Evolutionary conservation across 371 early-diverging fungal species (phyloP).

Genomic region (Haplosporangium sp.): DNA sequence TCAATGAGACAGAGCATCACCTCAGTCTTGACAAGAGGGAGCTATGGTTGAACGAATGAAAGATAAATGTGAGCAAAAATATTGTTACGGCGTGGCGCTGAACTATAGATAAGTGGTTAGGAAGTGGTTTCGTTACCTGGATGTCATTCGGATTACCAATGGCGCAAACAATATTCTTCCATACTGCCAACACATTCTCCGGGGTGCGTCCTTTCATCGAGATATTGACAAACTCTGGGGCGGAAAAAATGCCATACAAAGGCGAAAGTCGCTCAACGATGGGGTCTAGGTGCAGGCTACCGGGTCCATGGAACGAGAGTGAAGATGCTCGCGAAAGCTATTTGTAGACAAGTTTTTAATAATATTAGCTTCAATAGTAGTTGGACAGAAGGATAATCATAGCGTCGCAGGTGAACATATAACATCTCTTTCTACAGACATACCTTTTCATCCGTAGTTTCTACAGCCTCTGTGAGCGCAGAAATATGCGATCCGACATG

Average conservation of each 20-base stretch:
- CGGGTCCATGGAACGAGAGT: slow-evolving; percentile 49
- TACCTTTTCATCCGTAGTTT: slow-evolving; percentile 41
- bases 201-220: slow-evolving; percentile 31
- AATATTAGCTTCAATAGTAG: neutral
- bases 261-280: slow-evolving; percentile 52
- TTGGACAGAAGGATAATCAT: neutral
- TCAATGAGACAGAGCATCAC: slow-evolving; percentile 76
- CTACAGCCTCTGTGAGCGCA: slow-evolving; percentile 28
- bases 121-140: slow-evolving; percentile 18
- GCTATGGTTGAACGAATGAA: slow-evolving; percentile 29
- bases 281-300: slow-evolving; percentile 47
- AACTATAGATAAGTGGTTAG: too few relatives aligned
- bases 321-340: slow-evolving; percentile 45
- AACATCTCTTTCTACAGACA: neutral
- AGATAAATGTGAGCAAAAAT: too few relatives aligned
- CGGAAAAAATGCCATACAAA: slow-evolving; percentile 45
- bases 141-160: slow-evolving; percentile 50
- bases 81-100: too few relatives aligned
- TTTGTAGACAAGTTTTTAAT: neutral
- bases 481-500: slow-evolving; percentile 31
- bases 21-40: slow-evolving; percentile 72
- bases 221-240: slow-evolving; percentile 42
- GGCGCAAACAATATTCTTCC: slow-evolving; percentile 50
- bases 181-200: slow-evolving; percentile 17
- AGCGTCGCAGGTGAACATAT: too few relatives aligned